Base-by-base conservation (phyloP, 345 rosid genomes). In the Euphorbia peplus region DNA sequence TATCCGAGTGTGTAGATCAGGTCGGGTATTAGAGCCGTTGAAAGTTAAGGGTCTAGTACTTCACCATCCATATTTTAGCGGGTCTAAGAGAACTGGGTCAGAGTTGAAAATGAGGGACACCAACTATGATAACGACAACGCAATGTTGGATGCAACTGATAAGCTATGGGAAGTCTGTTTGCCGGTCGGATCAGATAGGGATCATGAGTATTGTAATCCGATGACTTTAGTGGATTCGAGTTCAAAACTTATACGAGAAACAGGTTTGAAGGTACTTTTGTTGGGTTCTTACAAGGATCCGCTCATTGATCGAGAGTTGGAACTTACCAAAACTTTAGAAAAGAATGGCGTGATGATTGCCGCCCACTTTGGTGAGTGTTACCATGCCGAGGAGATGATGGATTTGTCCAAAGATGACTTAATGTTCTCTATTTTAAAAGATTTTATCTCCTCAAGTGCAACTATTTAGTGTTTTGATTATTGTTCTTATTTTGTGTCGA, bases 21-120 rank as follows among this genome's bases (percentile, higher is more conserved):
- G n/a, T n/a, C 51, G 41, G 1, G 66, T 75, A 13, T 61, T 88
- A 5, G 42, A 37, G 1, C 84, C 92, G 16, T 60, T 90, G 60
- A 78, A 62, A 68, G 82, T 90, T 85, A 75, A 68, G n/a, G 93
- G 97, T 63, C 29, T 85, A 79, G 71, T 88, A 29, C 51, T 87
- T 64, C 86, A 82, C 64, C 88, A 84, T 19, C 81, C 89, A 0
- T 85, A 77, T 78, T 87, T 90, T 51, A 85, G 95, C 11, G 92
- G 90, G 19, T 53, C 6, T 29, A 68, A 80, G 32, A 65, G 92
- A 58, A 70, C 79, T 1, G 76, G 10, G 29, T 85, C 90, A 0
- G 92, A 90, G 81, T 28, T 80, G 19, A 76, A 76, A 54, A 28
- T 74, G 18, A 67, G 0, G n/a, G n/a, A n/a, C n/a, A n/a, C n/a